Conservation (phyloP, 768 basidiomycete genomes). For the Suillus luteus region DNA sequence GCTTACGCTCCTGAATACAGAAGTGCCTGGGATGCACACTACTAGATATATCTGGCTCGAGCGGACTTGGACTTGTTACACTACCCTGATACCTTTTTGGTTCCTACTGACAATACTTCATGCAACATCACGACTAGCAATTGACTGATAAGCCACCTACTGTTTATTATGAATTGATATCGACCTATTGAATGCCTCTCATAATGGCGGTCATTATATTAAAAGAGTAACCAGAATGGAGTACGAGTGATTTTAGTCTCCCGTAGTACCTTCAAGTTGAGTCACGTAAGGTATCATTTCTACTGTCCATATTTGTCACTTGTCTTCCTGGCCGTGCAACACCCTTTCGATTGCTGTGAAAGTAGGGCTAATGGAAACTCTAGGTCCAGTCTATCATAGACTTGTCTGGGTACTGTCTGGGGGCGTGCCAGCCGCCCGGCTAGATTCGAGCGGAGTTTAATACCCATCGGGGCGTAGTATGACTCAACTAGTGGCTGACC, state of each 20-base stretch:
- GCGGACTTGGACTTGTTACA: background rate
- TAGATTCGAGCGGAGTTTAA: too few relatives aligned
- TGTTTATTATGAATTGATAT: background rate
- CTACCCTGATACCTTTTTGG: background rate
- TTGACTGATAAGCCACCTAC: background rate
- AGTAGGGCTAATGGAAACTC: too few relatives aligned
- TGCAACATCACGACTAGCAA: background rate
- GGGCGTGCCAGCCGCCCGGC: too few relatives aligned
- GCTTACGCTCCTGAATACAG: constrained; percentile 18
- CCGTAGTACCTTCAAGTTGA: too few relatives aligned
- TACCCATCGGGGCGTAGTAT: too few relatives aligned
- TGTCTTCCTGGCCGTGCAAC: too few relatives aligned
- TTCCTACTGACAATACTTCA: background rate
- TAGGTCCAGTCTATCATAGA: too few relatives aligned
- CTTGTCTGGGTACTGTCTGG: too few relatives aligned
- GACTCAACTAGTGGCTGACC: too few relatives aligned
- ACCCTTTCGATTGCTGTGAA: background rate
- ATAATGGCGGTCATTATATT: background rate
- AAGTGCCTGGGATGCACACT: constrained; percentile 30
- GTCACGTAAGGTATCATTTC: too few relatives aligned
- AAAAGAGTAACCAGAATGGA: background rate
- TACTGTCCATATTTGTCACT: too few relatives aligned
- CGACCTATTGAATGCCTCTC: background rate
- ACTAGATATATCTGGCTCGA: constrained; percentile 8
- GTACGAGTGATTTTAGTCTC: background rate